Evolutionary conservation across 2,329 filamentous ascomycete genomes (phyloP), one percentile per base, ranked within the genome.

Genomic region (Fonsecaea pedrosoi): DNA sequence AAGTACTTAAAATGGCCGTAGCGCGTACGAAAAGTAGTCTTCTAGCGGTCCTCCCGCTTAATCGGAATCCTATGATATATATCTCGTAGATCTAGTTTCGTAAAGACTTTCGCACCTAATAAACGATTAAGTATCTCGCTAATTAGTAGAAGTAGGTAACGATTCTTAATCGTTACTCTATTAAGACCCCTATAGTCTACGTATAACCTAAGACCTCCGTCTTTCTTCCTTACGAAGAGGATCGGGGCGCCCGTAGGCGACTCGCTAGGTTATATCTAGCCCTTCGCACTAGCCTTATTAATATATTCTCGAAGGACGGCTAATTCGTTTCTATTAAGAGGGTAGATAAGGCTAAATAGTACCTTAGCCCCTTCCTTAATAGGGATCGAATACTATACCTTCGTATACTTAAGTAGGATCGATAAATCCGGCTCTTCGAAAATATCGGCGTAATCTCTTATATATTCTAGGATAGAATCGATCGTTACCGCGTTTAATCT

Each of bases 161-260:
- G 35, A 64, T 78, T 72, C 60, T 79, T 79, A 18, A 72, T 62
- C 1, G 70, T 78, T 21, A 78, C 68, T 2, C 45, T 34, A 61
- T 79, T 79, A 30, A 79, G 59, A 1, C 58, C 50, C 32, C 67
- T 13, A 54, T 77, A 78, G 56, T 79, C 70, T 2, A 78, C 64
- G 62, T 70, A 77, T 12, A 77, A 54, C 2, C 68, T 34, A 7
- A 76, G 63, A 2, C 8, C 13, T 8, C 54, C 25, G 40, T 66
- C 18, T 40, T 63, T 63, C 35, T 66, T 66, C 8, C 9, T 8
- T 13, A 60, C 35, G 21, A 64, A 64, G 9, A 64, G 48, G 4
- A 64, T 60, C 10, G 54, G 32, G 18, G 10, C 13, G 0, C 4
- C 6, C 4, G 10, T 21, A n/a, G 1, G 2, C 3, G 18, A 35